Evolutionary conservation across 768 basidiomycete species (phyloP).

Genomic region (Leccinum aurantiacum): DNA sequence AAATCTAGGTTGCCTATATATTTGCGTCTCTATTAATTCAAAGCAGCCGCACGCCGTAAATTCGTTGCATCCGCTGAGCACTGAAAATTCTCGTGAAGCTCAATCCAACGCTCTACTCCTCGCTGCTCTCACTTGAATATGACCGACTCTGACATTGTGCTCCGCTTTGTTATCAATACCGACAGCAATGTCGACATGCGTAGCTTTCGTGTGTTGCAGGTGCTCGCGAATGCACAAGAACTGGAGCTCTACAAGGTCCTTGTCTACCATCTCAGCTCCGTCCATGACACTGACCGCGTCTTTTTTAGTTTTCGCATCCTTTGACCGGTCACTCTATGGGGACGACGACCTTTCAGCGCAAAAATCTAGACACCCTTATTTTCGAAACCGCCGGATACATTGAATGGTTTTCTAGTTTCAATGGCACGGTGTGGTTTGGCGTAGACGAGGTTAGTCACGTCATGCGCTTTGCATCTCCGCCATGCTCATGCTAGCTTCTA

Average conservation of each 20-base stretch:
- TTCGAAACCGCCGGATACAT: constrained; percentile 57
- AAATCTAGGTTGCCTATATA: constrained; percentile 22
- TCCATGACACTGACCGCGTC: neutral
- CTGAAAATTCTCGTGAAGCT: neutral
- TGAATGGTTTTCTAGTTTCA: constrained; percentile 48
- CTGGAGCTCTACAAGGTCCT: constrained; percentile 46
- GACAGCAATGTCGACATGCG: constrained; percentile 39
- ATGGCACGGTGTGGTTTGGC: constrained; percentile 50
- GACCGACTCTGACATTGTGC: constrained; percentile 36
- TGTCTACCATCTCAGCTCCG: neutral
- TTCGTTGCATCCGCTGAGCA: neutral
- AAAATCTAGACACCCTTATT: constrained; percentile 41
- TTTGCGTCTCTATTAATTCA: constrained; percentile 5
- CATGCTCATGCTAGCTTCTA: constrained; percentile 14
- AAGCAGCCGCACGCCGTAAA: constrained; percentile 9
- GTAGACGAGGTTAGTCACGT: constrained; percentile 39
- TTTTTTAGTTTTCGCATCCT: constrained; percentile 44
- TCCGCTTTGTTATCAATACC: constrained; percentile 38
- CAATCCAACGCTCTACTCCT: neutral
- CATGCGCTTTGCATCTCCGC: neutral
- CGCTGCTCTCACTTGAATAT: constrained; percentile 18
- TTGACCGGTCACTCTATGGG: constrained; percentile 42
- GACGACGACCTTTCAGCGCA: constrained; percentile 49
- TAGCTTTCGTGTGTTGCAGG: constrained; percentile 42
- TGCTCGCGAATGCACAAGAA: constrained; percentile 28